Evolutionary conservation across 2,329 filamentous ascomycete species (phyloP).

Genomic region (Metarhizium rileyi): DNA sequence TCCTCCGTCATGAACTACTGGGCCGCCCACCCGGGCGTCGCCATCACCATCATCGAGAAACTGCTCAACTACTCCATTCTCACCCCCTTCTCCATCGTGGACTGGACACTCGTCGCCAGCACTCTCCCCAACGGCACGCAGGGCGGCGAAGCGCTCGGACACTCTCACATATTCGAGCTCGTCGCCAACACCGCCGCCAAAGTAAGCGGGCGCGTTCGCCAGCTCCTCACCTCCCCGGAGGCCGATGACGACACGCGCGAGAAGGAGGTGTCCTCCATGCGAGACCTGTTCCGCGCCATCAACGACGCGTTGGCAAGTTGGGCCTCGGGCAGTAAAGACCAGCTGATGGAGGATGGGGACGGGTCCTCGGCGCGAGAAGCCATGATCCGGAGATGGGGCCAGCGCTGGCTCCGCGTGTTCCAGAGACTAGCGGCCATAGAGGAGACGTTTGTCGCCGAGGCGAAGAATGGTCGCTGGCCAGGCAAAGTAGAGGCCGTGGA

Average conservation of each 20-base stretch:
- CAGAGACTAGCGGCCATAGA: constrained; percentile 74
- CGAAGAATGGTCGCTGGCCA: constrained; percentile 11
- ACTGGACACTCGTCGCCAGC: constrained; percentile 70
- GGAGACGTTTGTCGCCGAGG: constrained; percentile 51
- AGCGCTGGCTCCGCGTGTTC: constrained; percentile 80
- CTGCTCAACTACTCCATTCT: constrained; percentile 95
- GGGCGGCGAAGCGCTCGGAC: constrained; percentile 58
- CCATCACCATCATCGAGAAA: constrained; percentile 89
- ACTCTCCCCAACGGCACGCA: constrained; percentile 37
- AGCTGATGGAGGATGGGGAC: constrained; percentile 60
- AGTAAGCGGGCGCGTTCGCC: constrained; percentile 75
- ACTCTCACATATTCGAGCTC: constrained; percentile 79
- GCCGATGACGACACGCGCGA: constrained; percentile 56
- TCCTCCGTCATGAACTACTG: constrained; percentile 87
- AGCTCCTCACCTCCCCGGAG: constrained; percentile 58
- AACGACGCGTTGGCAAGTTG: constrained; percentile 68
- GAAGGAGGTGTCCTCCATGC: constrained; percentile 64
- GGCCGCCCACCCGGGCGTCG: constrained; percentile 84
- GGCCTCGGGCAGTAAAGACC: constrained; percentile 63
- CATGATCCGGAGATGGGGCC: constrained; percentile 69
- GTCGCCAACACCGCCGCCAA: constrained; percentile 82
- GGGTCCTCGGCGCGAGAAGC: constrained; percentile 48
- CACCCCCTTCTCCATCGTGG: constrained; percentile 71
- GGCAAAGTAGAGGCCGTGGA: neutral
- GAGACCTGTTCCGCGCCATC: constrained; percentile 69